These are phyloP conservation scores for Globisporangium recalcitrans DNA, from an alignment of 352 stramenopile species.

Conservation along the genomic window DNA sequence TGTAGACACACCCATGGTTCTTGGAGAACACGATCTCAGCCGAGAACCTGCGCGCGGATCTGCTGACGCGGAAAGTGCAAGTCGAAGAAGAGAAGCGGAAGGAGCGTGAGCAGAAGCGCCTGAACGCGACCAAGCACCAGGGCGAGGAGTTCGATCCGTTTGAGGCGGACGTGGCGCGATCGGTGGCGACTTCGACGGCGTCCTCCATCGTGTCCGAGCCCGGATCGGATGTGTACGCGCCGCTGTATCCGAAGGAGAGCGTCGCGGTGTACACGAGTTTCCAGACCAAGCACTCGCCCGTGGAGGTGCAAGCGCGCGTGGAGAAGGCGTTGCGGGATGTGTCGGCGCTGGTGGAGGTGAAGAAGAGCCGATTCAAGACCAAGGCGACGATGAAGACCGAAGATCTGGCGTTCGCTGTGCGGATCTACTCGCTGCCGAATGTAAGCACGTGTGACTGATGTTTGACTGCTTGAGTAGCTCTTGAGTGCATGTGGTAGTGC, in stretches of 20 bases:
- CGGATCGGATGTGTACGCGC: slow-evolving; percentile 29
- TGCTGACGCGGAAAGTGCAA: slow-evolving; percentile 56
- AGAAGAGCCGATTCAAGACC: slow-evolving; percentile 71
- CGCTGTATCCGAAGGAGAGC: slow-evolving; percentile 48
- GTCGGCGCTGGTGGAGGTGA: slow-evolving; percentile 39
- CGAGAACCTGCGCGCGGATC: slow-evolving; percentile 43
- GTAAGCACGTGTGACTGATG: slow-evolving; percentile 40
- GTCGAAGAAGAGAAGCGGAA: slow-evolving; percentile 22
- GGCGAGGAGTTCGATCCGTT: slow-evolving; percentile 73
- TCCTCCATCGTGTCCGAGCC: slow-evolving; percentile 30
- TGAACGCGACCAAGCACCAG: slow-evolving; percentile 29
- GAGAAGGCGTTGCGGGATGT: slow-evolving; percentile 47
- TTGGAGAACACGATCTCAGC: slow-evolving; percentile 36
- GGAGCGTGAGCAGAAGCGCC: slow-evolving; percentile 21
- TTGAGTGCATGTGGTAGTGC: slow-evolving; percentile 13
- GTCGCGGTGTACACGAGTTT: slow-evolving; percentile 77
- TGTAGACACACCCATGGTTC: slow-evolving; percentile 57
- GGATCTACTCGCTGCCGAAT: slow-evolving; percentile 68
- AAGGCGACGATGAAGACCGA: slow-evolving; percentile 58
- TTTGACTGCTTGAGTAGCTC: slow-evolving; percentile 8
- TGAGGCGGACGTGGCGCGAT: slow-evolving; percentile 33
- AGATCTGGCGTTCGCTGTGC: slow-evolving; percentile 47
- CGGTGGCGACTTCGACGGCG: slow-evolving; percentile 26
- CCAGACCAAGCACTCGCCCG: slow-evolving; percentile 42
- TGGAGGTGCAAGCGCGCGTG: slow-evolving; percentile 49